These are phyloP conservation scores for Podospora sp. DNA, from an alignment of 495 filamentous ascomycete genomes.

Conservation along the genomic window DNA sequence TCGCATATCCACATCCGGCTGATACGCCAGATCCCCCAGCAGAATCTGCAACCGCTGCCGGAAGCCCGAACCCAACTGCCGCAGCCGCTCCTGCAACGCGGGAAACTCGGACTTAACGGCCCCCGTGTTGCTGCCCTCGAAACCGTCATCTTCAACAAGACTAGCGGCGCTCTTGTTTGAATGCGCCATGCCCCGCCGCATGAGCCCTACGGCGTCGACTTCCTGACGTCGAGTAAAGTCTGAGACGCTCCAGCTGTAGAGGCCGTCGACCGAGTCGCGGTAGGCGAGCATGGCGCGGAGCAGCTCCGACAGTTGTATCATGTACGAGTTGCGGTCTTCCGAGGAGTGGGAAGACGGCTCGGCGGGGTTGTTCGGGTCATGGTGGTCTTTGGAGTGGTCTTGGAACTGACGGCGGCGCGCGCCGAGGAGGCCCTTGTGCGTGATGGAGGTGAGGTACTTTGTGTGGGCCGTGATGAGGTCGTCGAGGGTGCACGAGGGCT, in stretches of 20 bases:
- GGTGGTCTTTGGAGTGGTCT: constrained; percentile 33
- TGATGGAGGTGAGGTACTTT: constrained; percentile 88
- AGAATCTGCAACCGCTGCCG: constrained; percentile 72
- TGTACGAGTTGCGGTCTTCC: constrained; percentile 78
- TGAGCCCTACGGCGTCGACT: constrained; percentile 55
- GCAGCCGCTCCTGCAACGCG: constrained; percentile 70
- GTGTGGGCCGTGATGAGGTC: constrained; percentile 92
- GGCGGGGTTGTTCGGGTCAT: constrained; percentile 31
- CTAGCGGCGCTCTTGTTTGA: constrained; percentile 34
- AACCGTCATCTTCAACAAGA: constrained; percentile 53
- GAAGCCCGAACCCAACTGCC: constrained; percentile 73
- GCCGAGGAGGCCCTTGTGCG: constrained; percentile 92
- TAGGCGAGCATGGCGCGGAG: constrained; percentile 93
- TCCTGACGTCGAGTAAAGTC: constrained; percentile 94
- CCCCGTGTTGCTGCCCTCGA: constrained; percentile 39
- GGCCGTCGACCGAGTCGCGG: constrained; percentile 88
- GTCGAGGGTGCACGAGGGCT: constrained; percentile 86
- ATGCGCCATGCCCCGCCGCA: constrained; percentile 5
- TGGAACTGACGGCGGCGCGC: constrained; percentile 55
- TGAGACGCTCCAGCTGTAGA: constrained; percentile 90
- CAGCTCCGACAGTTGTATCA: constrained; percentile 86
- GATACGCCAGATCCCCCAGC: constrained; percentile 86
- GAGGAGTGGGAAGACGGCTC: constrained; percentile 32
- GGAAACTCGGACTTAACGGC: constrained; percentile 62
- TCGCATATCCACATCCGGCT: constrained; percentile 93